Evolutionary conservation across 1,284 basidiomycete genomes (phyloP), one percentile per base, ranked within the genome.

Genomic region (Paramarasmius palmivorus): DNA sequence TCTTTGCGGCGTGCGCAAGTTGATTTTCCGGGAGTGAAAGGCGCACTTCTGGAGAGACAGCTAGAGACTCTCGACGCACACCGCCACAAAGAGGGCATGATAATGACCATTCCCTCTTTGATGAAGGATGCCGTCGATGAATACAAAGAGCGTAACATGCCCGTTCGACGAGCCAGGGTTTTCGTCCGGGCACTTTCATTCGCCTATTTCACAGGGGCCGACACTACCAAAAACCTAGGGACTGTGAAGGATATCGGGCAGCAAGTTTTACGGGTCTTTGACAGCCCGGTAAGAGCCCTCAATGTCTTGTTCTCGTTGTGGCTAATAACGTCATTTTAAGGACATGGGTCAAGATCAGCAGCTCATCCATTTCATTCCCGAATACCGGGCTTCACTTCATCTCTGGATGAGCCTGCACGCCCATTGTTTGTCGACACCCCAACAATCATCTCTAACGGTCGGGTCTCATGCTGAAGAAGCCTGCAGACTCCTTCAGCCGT

Each of bases 401-500:
- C 71, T 90, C n/a, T 89, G 86, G 86, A 65, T 80, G 37, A 81
- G 82, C 1, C 66, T 90, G 12, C 83, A 87, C 60, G 76, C 78
- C 1, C 88, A 90, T 65, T 76, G 79, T 17, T 71, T 68, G 10
- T 71, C 65, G 3, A 75, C 77, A 55, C 50, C 63, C 1, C 62
- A 71, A 12, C 78, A 79, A 62, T 73, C 68, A 49, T 58, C 65
- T 0, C 59, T 73, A 7, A 73, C 86, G 25, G n/a, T n/a, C n/a
- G 66, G 73, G 12, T 57, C 65, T 22, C 77, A 84, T 56, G 70
- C 77, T 0, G 79, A 82, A 25, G 69, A 78, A 17, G 84, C 82
- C 0, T 82, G 74, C 59, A 67, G 62, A 17, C 62, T 82, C 10
- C 69, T 90, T 20, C 66, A 9, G 59, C 78, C 39, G 56, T 81